phyloP scores from a whole-genome alignment of 257 asterid genomes.

The Gardenia jasminoides region DNA sequence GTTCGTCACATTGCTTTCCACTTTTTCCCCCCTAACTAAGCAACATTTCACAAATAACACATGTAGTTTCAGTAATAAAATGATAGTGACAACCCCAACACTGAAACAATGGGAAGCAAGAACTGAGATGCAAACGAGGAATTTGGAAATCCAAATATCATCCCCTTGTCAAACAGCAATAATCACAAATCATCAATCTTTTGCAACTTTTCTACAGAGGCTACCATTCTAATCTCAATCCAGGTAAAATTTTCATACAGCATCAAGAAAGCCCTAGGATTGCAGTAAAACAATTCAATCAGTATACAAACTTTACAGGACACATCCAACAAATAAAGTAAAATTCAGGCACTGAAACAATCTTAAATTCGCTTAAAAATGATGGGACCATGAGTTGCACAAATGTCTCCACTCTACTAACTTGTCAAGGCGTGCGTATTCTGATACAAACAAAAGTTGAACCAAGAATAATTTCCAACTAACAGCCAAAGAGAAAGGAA shows the following conservation, averaged over 20 bases:
- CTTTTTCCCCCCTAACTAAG: background rate
- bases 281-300: background rate
- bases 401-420: background rate
- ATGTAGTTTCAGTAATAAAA: background rate
- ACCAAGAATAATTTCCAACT: background rate
- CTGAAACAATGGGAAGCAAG: background rate
- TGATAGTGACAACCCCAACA: too few relatives aligned
- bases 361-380: background rate
- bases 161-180: slow-evolving; percentile 3
- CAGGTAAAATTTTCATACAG: background rate
- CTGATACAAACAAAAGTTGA: background rate
- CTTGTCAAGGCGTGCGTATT: background rate
- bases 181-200: background rate
- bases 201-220: background rate
- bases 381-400: background rate
- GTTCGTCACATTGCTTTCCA: background rate
- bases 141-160: background rate
- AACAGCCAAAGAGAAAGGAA: background rate
- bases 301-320: background rate
- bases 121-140: background rate
- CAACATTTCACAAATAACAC: too few relatives aligned
- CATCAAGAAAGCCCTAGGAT: background rate
- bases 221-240: background rate
- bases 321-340: background rate
- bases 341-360: background rate